phyloP scores from a whole-genome alignment of 306 rosid species.

The Acacia acuminata region DNA sequence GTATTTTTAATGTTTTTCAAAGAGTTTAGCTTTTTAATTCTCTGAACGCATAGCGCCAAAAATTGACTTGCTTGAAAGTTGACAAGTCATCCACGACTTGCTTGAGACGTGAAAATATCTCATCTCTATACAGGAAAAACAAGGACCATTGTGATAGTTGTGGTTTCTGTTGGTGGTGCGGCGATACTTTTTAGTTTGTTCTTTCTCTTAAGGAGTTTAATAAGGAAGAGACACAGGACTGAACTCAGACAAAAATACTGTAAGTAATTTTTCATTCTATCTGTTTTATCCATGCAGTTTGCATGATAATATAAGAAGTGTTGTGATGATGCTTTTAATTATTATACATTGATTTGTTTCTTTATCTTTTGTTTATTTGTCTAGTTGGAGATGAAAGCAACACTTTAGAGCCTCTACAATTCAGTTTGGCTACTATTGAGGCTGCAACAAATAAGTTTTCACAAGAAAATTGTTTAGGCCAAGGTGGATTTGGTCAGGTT shows the following conservation, averaged over 20 bases:
- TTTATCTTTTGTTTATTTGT: neutral
- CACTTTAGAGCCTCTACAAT: neutral
- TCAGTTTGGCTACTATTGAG: neutral
- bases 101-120: neutral
- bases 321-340: neutral
- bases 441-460: slow-evolving; percentile 8
- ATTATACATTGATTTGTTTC: neutral
- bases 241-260: slow-evolving; percentile 22
- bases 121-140: neutral
- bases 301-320: neutral
- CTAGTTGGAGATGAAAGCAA: slow-evolving; percentile 24
- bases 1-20: neutral
- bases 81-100: neutral
- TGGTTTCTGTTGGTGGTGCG: neutral
- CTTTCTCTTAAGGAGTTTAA: neutral
- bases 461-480: neutral
- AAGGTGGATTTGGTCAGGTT: slow-evolving; percentile 18
- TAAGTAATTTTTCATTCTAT: neutral
- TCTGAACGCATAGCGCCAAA: neutral
- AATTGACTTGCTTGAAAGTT: neutral
- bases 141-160: neutral
- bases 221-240: neutral
- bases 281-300: neutral
- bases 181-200: neutral
- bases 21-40: neutral